These are phyloP conservation scores for Epichloe bromicola DNA, from an alignment of 2,329 filamentous ascomycete species.

Conservation along the genomic window DNA sequence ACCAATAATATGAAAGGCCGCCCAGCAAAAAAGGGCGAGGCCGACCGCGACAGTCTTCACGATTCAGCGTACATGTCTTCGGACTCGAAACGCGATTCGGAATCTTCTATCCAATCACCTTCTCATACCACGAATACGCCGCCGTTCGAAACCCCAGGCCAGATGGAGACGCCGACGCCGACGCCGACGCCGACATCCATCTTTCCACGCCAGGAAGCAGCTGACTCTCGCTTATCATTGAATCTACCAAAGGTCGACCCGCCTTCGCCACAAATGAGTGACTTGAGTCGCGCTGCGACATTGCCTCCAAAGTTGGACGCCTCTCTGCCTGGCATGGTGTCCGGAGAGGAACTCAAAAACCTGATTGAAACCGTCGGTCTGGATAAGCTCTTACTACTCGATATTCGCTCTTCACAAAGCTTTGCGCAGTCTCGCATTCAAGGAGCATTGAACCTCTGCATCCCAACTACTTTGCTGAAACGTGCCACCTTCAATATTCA, in stretches of 20 bases:
- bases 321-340: constrained; percentile 37
- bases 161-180: constrained; percentile 14
- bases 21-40: constrained; percentile 25
- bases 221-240: constrained; percentile 42
- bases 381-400: constrained; percentile 53
- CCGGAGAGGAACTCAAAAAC: constrained; percentile 39
- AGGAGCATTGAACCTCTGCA: constrained; percentile 83
- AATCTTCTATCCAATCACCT: constrained; percentile 29
- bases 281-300: constrained; percentile 31
- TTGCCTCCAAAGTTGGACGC: constrained; percentile 36
- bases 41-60: constrained; percentile 31
- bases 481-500: constrained; percentile 79
- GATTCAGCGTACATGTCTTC: constrained; percentile 43
- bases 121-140: constrained; percentile 28
- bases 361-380: constrained; percentile 33
- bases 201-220: constrained; percentile 33
- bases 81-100: constrained; percentile 40
- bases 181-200: constrained; percentile 13
- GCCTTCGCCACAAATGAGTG: constrained; percentile 16
- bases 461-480: constrained; percentile 87
- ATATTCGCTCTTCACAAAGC: constrained; percentile 76
- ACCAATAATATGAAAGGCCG: constrained; percentile 11
- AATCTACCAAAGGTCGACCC: constrained; percentile 33
- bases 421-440: constrained; percentile 62
- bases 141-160: constrained; percentile 26